These are phyloP conservation scores for Protomyces gravidus DNA, from an alignment of 1,139 yeast genomes.

Conservation along the genomic window DNA sequence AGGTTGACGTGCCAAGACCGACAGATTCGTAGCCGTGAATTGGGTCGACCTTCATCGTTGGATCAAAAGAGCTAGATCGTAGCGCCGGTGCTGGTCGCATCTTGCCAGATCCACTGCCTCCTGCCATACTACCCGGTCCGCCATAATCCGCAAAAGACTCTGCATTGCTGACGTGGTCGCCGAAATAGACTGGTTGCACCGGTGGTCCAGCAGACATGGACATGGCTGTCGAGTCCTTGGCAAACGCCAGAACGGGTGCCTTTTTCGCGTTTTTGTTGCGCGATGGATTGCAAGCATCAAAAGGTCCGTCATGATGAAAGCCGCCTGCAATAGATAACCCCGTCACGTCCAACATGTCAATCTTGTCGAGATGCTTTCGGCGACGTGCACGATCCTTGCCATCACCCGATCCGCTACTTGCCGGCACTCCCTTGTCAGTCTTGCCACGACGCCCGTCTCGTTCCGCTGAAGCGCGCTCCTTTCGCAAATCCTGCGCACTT, in stretches of 20 bases:
- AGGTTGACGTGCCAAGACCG: conserved; percentile 87
- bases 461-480: conserved; percentile 8
- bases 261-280: conserved; percentile 69
- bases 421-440: not conserved
- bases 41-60: conserved; percentile 61
- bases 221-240: conserved; percentile 84
- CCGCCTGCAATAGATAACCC: conserved; percentile 83
- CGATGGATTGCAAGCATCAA: conserved; percentile 96
- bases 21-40: conserved; percentile 80
- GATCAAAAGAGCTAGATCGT: conserved; percentile 50
- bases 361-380: conserved; percentile 58
- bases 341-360: conserved; percentile 90
- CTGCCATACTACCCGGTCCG: conserved; percentile 30
- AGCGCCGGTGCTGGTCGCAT: conserved; percentile 15
- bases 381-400: not conserved
- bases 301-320: conserved; percentile 98
- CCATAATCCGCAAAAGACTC: conserved; percentile 39
- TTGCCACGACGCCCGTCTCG: conserved; percentile 5
- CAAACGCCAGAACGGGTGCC: conserved; percentile 95
- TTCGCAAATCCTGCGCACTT: not conserved
- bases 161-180: conserved; percentile 27
- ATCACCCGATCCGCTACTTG: not conserved
- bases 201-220: conserved; percentile 59
- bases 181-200: conserved; percentile 31
- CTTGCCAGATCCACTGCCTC: not conserved